phyloP scores from a whole-genome alignment of 2,329 filamentous ascomycete species.

The Hymenoscyphus repandus region DNA sequence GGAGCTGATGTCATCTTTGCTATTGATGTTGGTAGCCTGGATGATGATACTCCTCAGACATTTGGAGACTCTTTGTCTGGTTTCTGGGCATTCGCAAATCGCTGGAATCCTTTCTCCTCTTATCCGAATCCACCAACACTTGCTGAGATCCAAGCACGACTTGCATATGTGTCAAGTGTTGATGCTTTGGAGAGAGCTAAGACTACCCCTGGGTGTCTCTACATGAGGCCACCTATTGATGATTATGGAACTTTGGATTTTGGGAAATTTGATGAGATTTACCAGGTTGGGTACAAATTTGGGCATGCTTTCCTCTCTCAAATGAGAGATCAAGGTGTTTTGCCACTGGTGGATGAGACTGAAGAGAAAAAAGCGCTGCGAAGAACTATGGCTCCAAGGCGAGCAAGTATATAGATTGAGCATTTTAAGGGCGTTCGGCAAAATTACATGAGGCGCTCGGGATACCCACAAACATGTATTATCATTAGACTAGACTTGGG shows the following conservation, averaged over 20 bases:
- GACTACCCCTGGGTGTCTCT: slow-evolving; percentile 81
- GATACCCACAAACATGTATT: slow-evolving; percentile 7
- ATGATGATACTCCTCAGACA: slow-evolving; percentile 84
- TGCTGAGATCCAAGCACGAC: slow-evolving; percentile 88
- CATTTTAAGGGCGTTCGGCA: neutral
- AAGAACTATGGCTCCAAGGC: slow-evolving; percentile 72
- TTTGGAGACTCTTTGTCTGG: slow-evolving; percentile 95
- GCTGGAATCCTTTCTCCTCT: slow-evolving; percentile 92
- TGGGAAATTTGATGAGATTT: slow-evolving; percentile 96
- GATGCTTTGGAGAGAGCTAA: slow-evolving; percentile 94
- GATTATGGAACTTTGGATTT: slow-evolving; percentile 93
- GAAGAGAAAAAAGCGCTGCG: slow-evolving; percentile 72
- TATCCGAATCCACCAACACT: slow-evolving; percentile 90
- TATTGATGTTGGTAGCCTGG: slow-evolving; percentile 86
- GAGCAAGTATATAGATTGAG: slow-evolving; percentile 61
- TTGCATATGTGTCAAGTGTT: slow-evolving; percentile 92
- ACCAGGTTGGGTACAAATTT: slow-evolving; percentile 79
- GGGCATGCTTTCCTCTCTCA: slow-evolving; percentile 75
- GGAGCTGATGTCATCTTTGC: slow-evolving; percentile 94
- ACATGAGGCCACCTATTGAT: slow-evolving; percentile 95
- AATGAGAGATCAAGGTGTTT: slow-evolving; percentile 70
- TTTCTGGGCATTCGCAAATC: slow-evolving; percentile 89
- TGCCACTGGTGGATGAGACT: slow-evolving; percentile 66
- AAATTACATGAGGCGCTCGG: slow-evolving; percentile 1
- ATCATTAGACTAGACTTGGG: neutral